Evolutionary conservation across 1,139 yeast species (phyloP).

Genomic region (Yamadazyma mexicana): DNA sequence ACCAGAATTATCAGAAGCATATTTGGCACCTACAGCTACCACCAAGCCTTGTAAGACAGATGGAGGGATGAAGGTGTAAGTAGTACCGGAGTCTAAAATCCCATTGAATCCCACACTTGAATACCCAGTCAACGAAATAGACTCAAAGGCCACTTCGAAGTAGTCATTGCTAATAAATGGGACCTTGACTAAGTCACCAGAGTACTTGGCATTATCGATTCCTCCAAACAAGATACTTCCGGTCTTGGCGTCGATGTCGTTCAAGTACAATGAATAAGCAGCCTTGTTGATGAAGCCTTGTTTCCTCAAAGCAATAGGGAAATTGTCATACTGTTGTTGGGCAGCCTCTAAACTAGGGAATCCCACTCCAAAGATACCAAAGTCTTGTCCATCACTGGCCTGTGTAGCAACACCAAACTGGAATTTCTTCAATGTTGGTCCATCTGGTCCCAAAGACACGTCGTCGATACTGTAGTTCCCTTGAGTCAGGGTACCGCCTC

Average conservation of each 20-base stretch:
- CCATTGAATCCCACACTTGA: slow-evolving; percentile 17
- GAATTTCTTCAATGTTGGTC: slow-evolving; percentile 4
- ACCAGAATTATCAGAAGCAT: slow-evolving; percentile 7
- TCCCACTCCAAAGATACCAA: slow-evolving; percentile 58
- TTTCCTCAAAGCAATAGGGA: slow-evolving; percentile 26
- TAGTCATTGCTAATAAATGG: slow-evolving; percentile 17
- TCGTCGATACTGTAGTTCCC: slow-evolving; percentile 60
- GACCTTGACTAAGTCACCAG: slow-evolving; percentile 6
- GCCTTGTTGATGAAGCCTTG: slow-evolving; percentile 25
- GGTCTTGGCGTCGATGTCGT: slow-evolving; percentile 18
- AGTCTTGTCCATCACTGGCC: background rate
- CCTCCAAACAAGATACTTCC: slow-evolving; percentile 52
- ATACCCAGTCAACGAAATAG: too few relatives aligned
- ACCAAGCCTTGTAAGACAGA: too few relatives aligned
- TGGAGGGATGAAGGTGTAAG: slow-evolving; percentile 22
- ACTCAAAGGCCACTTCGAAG: too few relatives aligned
- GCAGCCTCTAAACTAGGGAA: slow-evolving; percentile 2
- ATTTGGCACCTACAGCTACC: slow-evolving; percentile 18
- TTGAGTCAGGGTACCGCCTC: slow-evolving; percentile 57
- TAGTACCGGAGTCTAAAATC: slow-evolving; percentile 30
- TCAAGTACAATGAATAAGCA: slow-evolving; percentile 36
- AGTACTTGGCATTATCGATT: slow-evolving; percentile 46
- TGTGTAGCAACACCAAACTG: slow-evolving; percentile 10
- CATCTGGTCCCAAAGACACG: slow-evolving; percentile 18
- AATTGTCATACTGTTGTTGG: slow-evolving; percentile 19